A percentile compares a stretch with the other conserved stretches of the same genome.
Conservation (phyloP, 2,329 filamentous ascomycete genomes). For the Phoma sp. region DNA sequence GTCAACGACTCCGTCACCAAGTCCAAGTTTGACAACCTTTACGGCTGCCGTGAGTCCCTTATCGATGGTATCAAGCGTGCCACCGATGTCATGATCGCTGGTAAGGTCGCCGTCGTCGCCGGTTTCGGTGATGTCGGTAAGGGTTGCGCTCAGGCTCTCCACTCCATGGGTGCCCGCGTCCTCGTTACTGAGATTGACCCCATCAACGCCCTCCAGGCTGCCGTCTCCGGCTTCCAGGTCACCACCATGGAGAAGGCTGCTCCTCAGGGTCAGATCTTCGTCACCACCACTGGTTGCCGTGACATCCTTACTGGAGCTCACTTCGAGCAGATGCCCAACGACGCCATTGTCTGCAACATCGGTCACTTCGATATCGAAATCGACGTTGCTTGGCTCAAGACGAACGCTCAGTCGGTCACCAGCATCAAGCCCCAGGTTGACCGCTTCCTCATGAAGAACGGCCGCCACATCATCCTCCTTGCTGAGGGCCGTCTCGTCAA, state of each 20-base stretch:
- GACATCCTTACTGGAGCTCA: conserved; percentile 92
- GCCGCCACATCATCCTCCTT: conserved; percentile 97
- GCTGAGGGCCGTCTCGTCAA: conserved; percentile 99
- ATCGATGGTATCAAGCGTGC: conserved; percentile 99
- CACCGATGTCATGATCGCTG: conserved; percentile 99
- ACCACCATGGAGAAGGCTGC: conserved; percentile 98
- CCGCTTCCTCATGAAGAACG: conserved; percentile 92
- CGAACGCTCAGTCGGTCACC: conserved; percentile 88
- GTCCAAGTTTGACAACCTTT: conserved; percentile 99
- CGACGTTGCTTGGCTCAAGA: conserved; percentile 99
- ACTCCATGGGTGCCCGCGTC: conserved; percentile 96
- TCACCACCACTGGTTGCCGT: conserved; percentile 98
- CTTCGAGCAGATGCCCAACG: conserved; percentile 95
- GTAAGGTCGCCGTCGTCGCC: conserved; percentile 96
- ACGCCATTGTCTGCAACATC: conserved; percentile 99
- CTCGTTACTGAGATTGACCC: conserved; percentile 97
- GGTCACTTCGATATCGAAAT: conserved; percentile 99
- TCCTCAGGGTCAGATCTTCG: conserved; percentile 90
- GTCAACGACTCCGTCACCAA: conserved; percentile 99
- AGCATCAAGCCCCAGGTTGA: conserved; percentile 99
- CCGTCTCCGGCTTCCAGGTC: conserved; percentile 96
- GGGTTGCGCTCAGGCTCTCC: conserved; percentile 94
- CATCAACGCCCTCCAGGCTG: conserved; percentile 99
- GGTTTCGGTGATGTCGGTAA: conserved; percentile 99
- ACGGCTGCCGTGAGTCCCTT: conserved; percentile 98